Percentiles rank a stretch among this genome's conserved stretches.
Evolutionary conservation across 2,329 filamentous ascomycete genomes (phyloP).

Genomic region (Penicillium sp.): DNA sequence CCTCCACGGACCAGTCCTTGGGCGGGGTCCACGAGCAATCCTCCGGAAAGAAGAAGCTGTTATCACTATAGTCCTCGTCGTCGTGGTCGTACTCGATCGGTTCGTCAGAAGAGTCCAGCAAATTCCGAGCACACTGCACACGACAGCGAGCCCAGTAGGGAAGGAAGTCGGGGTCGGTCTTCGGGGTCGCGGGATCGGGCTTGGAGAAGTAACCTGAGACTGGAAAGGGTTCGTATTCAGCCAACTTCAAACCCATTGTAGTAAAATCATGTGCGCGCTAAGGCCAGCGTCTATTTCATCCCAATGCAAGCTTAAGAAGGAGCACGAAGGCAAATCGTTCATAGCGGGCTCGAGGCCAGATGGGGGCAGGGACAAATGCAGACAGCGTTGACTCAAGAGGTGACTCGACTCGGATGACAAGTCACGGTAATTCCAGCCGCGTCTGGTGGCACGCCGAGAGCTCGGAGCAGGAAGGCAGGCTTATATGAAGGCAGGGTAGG

Average conservation of each 20-base stretch:
- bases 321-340: slow-evolving; percentile 11
- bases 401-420: slow-evolving; percentile 14
- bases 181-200: slow-evolving; percentile 9
- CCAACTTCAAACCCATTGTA: slow-evolving; percentile 25
- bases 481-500: slow-evolving; percentile 12
- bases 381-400: not conserved
- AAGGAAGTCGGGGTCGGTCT: slow-evolving; percentile 18
- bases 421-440: slow-evolving; percentile 16
- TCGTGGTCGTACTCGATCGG: slow-evolving; percentile 45
- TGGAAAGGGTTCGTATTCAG: slow-evolving; percentile 29
- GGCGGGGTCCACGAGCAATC: slow-evolving; percentile 42
- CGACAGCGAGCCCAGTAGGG: slow-evolving; percentile 42
- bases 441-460: slow-evolving; percentile 16
- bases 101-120: slow-evolving; percentile 40
- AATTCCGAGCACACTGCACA: slow-evolving; percentile 40
- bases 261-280: not conserved
- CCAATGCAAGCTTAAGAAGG: slow-evolving; percentile 2
- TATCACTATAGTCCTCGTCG: slow-evolving; percentile 43
- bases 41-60: slow-evolving; percentile 46
- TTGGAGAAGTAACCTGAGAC: slow-evolving; percentile 15
- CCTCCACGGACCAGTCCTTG: slow-evolving; percentile 29
- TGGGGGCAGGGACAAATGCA: not conserved
- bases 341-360: slow-evolving; percentile 5
- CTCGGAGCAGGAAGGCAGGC: slow-evolving; percentile 1
- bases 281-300: slow-evolving; percentile 5